Conservation (phyloP, 495 filamentous ascomycete genomes). For the Xylaria acuta region DNA sequence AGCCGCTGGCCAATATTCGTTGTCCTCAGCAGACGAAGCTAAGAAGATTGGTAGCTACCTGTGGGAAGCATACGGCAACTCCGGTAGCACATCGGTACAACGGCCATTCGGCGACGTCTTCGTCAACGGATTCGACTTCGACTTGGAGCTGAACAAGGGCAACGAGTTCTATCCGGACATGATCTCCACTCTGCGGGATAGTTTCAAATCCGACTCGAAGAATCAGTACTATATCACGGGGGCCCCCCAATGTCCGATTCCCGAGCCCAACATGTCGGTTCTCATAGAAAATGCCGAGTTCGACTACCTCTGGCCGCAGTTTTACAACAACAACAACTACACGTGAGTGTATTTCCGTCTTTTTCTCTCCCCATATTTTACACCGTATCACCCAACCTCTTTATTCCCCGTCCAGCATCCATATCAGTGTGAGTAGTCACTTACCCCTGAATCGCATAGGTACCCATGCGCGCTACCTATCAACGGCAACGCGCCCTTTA, state of each 20-base stretch:
- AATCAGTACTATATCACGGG: conserved; percentile 63
- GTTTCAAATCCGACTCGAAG: conserved; percentile 48
- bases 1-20: conserved; percentile 45
- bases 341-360: conserved; percentile 26
- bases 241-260: conserved; percentile 62
- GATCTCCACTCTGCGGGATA: conserved; percentile 53
- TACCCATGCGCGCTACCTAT: conserved; percentile 41
- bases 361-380: neutral
- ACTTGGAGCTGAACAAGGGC: conserved; percentile 52
- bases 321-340: conserved; percentile 51
- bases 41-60: conserved; percentile 55
- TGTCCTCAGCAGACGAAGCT: conserved; percentile 51
- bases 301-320: conserved; percentile 58
- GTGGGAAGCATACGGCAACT: conserved; percentile 61
- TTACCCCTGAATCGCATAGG: neutral
- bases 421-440: neutral
- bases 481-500: conserved; percentile 44
- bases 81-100: conserved; percentile 34
- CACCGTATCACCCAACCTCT: neutral
- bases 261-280: conserved; percentile 60
- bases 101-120: conserved; percentile 58
- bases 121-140: conserved; percentile 68
- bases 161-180: conserved; percentile 53
- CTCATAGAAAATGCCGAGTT: conserved; percentile 55
- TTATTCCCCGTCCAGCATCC: neutral